Conservation (phyloP, 495 filamentous ascomycete genomes). For the Hypoxylon lienhwacheense region DNA sequence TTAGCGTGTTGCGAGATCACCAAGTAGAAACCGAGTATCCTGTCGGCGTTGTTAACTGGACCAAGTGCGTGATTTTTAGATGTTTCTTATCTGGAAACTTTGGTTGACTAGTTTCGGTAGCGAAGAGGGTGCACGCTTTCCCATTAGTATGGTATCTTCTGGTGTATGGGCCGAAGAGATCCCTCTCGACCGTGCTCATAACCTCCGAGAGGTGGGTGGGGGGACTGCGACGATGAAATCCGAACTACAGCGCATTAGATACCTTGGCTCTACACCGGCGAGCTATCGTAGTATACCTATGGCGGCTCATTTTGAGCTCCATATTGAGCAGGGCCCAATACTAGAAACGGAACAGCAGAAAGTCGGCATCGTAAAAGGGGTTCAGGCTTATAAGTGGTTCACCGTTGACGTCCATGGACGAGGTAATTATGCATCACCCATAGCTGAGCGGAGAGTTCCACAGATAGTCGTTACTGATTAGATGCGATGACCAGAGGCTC, state of each 20-base stretch:
- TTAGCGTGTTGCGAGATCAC: slow-evolving; percentile 69
- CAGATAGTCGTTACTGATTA: neutral
- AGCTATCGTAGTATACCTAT: slow-evolving; percentile 65
- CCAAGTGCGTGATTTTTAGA: slow-evolving; percentile 53
- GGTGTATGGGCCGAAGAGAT: slow-evolving; percentile 77
- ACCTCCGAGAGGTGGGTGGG: slow-evolving; percentile 57
- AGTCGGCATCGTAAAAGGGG: slow-evolving; percentile 72
- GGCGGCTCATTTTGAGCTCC: slow-evolving; percentile 81
- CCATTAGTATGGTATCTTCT: slow-evolving; percentile 73
- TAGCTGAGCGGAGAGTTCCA: neutral
- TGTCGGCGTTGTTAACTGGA: slow-evolving; percentile 79
- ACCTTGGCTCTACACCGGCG: slow-evolving; percentile 61
- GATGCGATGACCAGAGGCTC: slow-evolving; percentile 44
- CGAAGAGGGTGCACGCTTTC: slow-evolving; percentile 81
- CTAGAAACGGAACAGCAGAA: slow-evolving; percentile 63
- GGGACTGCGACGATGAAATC: slow-evolving; percentile 63
- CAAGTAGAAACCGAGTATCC: slow-evolving; percentile 69
- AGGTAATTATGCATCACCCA: slow-evolving; percentile 4
- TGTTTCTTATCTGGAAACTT: neutral
- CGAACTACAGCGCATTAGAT: slow-evolving; percentile 71
- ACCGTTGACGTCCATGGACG: slow-evolving; percentile 64
- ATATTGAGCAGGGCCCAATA: slow-evolving; percentile 80
- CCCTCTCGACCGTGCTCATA: slow-evolving; percentile 62
- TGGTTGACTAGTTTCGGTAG: slow-evolving; percentile 43
- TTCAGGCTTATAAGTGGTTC: slow-evolving; percentile 72